Conservation (phyloP, 2,329 filamentous ascomycete species). For the Cladosporium oxysporum region DNA sequence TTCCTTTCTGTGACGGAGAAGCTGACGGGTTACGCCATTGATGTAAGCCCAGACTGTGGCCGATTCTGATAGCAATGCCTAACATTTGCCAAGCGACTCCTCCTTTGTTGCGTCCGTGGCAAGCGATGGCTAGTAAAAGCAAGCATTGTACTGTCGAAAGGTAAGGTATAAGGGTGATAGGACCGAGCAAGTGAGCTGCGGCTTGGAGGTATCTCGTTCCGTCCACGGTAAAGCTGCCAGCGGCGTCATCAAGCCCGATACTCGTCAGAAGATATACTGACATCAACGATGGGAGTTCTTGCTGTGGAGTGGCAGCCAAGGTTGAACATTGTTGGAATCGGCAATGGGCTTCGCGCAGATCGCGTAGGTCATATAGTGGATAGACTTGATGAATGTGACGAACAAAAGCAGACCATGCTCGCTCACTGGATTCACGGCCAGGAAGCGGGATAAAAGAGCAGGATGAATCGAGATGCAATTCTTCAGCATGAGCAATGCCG, state of each 20-base stretch:
- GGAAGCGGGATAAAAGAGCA: neutral
- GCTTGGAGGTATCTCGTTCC: neutral
- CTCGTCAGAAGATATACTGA: neutral
- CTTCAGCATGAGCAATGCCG: neutral
- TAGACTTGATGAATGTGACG: neutral
- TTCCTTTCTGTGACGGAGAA: neutral
- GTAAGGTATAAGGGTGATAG: neutral
- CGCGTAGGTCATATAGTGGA: neutral
- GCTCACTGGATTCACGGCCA: neutral
- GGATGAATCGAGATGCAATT: neutral
- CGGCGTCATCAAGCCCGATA: neutral
- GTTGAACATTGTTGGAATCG: neutral
- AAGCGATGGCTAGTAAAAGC: neutral
- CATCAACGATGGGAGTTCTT: neutral
- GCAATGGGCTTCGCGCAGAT: neutral
- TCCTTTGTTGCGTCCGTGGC: neutral
- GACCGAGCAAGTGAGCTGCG: neutral
- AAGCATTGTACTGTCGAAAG: neutral
- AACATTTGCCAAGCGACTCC: neutral
- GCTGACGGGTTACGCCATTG: neutral
- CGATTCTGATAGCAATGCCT: neutral
- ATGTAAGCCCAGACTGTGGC: neutral
- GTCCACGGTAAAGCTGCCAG: neutral
- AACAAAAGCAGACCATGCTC: neutral
- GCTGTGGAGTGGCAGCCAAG: neutral